Evolutionary conservation across 116 monocot genomes (phyloP), one percentile per base, ranked within the genome.

Genomic region (Iris pallida): DNA sequence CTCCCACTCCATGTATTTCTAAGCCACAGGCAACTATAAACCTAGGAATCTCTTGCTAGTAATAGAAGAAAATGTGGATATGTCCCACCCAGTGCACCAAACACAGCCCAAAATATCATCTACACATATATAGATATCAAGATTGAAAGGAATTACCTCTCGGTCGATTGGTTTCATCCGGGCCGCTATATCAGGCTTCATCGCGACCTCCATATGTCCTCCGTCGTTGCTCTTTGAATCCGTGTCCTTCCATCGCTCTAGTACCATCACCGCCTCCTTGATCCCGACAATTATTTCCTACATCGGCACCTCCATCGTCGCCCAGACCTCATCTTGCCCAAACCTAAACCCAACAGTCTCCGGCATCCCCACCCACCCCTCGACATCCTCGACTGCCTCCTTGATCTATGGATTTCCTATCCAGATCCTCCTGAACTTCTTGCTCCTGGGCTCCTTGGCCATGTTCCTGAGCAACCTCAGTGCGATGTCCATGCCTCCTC

Each of bases 321-420:
- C 96, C 92, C 89, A 96, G 10, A 80, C 97, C 56, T 87, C 96
- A 47, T 56, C 81, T 57, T 82, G 83, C 4, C 20, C 62, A 13
- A 92, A 13, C 73, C 14, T 68, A 71, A 92, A 97, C 61, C 97
- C 97, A 20, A 92, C 78, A 47, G 58, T 71, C 58, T 97, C 87
- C 74, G 92, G 59, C 53, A 97, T 51, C 77, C 87, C 87, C 59
- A 90, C 43, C 72, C 92, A 89, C 41, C 97, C 97, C 53, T 69
- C 61, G 12, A 67, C 66, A 5, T 81, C 86, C 18, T 75, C 79
- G 1, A 97, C 70, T 1, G 90, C 92, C 73, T 91, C 87, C 64
- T 85, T 87, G 14, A 97, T 97, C 76, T 83, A 89, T 20, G 81
- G 85, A 81, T 97, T 97, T 15, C 85, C 79, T 89, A 97, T 81